phyloP scores from a whole-genome alignment of 2,329 filamentous ascomycete species.

The Epicoccum sorghinum region DNA sequence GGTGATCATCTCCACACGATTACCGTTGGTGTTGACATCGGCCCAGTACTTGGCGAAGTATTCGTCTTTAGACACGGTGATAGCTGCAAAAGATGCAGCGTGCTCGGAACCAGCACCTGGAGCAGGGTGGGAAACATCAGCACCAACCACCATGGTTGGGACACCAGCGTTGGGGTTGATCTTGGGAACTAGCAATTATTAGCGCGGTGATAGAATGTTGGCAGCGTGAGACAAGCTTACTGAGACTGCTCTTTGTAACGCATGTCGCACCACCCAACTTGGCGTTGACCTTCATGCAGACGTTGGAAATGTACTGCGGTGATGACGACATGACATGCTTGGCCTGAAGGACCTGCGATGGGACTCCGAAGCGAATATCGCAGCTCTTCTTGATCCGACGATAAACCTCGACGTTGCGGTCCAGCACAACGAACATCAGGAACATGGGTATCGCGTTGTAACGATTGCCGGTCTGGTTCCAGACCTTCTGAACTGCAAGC shows the following conservation, averaged over 20 bases:
- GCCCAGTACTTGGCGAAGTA: constrained; percentile 76
- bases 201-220: too few species aligned
- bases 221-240: neutral
- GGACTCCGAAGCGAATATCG: constrained; percentile 83
- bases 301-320: constrained; percentile 88
- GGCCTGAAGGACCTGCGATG: constrained; percentile 81
- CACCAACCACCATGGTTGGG: constrained; percentile 81
- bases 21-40: constrained; percentile 81
- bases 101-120: constrained; percentile 57
- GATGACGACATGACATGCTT: constrained; percentile 72
- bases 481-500: constrained; percentile 59
- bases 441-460: constrained; percentile 70
- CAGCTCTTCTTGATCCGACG: constrained; percentile 86
- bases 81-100: constrained; percentile 78
- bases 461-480: constrained; percentile 60
- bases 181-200: constrained; percentile 4
- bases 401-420: constrained; percentile 75
- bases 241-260: constrained; percentile 50
- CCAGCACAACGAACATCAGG: constrained; percentile 76
- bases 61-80: constrained; percentile 81
- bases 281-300: constrained; percentile 95
- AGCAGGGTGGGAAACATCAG: constrained; percentile 85
- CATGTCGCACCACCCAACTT: constrained; percentile 87
- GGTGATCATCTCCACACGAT: constrained; percentile 78
- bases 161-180: constrained; percentile 23